Conservation (phyloP, 83 land plant genomes). For the Thuja plicata region DNA sequence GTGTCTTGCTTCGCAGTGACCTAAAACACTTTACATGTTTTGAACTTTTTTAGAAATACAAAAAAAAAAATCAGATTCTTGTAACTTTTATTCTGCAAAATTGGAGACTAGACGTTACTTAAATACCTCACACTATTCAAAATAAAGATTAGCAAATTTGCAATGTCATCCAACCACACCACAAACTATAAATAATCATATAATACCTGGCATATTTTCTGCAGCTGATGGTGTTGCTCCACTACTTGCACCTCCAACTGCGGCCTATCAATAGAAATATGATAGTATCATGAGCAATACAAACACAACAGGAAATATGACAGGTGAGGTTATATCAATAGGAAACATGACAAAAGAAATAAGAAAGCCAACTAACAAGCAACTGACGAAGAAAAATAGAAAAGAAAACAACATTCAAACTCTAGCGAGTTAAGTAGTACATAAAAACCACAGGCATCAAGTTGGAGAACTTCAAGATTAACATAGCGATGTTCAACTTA, state of each 20-base stretch:
- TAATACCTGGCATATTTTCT: conserved; percentile 44
- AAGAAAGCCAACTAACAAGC: background rate
- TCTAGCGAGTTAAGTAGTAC: no score
- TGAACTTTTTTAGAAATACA: background rate
- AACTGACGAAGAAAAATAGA: background rate
- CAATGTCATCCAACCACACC: background rate
- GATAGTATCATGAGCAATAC: background rate
- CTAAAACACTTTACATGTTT: no score
- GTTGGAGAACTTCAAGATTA: background rate
- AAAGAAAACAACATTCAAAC: background rate
- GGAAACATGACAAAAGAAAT: background rate
- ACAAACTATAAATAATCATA: background rate
- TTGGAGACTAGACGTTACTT: background rate
- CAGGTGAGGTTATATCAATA: background rate
- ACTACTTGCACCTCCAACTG: conserved; percentile 47
- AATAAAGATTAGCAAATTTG: background rate
- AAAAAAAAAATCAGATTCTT: background rate
- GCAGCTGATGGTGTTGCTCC: conserved; percentile 37
- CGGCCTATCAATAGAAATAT: conserved; percentile 34
- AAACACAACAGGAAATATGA: background rate
- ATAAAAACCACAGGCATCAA: background rate
- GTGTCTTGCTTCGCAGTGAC: no score
- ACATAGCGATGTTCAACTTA: background rate
- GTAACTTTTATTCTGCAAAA: background rate
- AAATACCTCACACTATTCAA: background rate